These are phyloP conservation scores for Tuctoria greenei DNA, from an alignment of 176 grass and related monocot species.

Conservation along the genomic window DNA sequence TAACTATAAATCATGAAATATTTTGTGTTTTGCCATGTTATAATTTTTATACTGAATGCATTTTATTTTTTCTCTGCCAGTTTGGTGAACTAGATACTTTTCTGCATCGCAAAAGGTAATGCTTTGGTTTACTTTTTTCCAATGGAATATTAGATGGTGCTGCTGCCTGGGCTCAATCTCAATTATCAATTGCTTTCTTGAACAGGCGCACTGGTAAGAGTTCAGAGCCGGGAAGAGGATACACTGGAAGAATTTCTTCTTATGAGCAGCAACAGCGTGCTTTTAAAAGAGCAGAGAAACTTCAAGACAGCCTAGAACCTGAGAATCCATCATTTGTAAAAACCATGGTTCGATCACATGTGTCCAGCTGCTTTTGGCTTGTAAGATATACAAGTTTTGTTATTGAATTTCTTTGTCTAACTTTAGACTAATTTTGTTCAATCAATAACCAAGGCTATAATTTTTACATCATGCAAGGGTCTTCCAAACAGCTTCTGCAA, in stretches of 20 bases:
- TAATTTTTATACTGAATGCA: constrained; percentile 2
- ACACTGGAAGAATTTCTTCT: constrained; percentile 79
- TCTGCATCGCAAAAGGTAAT: constrained; percentile 69
- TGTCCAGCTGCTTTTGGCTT: constrained; percentile 98
- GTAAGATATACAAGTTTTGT: constrained; percentile 59
- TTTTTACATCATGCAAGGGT: constrained; percentile 41
- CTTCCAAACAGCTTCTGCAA: constrained; percentile 90
- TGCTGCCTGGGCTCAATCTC: neutral
- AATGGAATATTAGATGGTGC: neutral
- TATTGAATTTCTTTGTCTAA: constrained; percentile 13
- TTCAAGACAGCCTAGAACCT: constrained; percentile 56
- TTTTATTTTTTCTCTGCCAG: constrained; percentile 40
- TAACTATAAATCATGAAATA: neutral
- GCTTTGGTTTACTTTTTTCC: neutral
- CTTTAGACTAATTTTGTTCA: neutral
- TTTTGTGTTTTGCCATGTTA: neutral
- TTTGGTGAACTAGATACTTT: constrained; percentile 62
- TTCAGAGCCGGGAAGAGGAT: constrained; percentile 60
- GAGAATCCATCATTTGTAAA: constrained; percentile 89
- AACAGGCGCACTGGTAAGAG: constrained; percentile 54
- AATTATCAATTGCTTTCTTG: constrained; percentile 23
- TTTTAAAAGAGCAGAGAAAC: constrained; percentile 65
- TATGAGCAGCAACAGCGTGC: constrained; percentile 71
- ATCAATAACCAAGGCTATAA: neutral
- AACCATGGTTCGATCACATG: constrained; percentile 85